Conservation (phyloP, 73 alveolate genomes). For the Uronychia setigera region DNA sequence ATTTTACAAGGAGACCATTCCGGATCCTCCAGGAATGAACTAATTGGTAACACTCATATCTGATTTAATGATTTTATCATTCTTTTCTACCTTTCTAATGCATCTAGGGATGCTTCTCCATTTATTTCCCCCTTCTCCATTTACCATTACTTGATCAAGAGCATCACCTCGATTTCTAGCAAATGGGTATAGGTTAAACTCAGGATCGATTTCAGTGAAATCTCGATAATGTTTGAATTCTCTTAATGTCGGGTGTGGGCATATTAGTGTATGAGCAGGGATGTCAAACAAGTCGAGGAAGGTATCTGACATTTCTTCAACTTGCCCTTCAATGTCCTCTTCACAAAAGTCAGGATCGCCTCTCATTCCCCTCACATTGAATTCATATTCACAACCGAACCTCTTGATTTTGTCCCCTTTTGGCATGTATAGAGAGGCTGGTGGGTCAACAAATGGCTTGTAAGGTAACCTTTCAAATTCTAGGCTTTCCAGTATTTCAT, state of each 20-base stretch:
- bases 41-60: conserved; percentile 13
- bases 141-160: conserved; percentile 50
- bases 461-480: conserved; percentile 55
- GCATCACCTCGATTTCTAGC: conserved; percentile 45
- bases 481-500: conserved; percentile 16
- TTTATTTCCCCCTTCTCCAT: not conserved
- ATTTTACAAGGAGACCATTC: not conserved
- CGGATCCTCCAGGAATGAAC: conserved; percentile 9
- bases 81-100: conserved; percentile 1
- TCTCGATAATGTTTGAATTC: conserved; percentile 37
- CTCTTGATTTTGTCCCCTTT: conserved; percentile 29
- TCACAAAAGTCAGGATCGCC: conserved; percentile 53
- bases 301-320: conserved; percentile 38
- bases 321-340: not conserved
- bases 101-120: not conserved
- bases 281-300: conserved; percentile 36
- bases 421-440: conserved; percentile 47
- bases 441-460: conserved; percentile 33
- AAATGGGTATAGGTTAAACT: conserved; percentile 19
- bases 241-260: conserved; percentile 61
- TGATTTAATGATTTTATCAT: conserved; percentile 5
- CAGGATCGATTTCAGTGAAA: conserved; percentile 62
- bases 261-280: conserved; percentile 37
- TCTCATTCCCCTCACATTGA: conserved; percentile 19
- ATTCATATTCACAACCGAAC: conserved; percentile 67